Base-by-base conservation (phyloP, 495 filamentous ascomycete genomes). In the Rusavskia elegans region DNA sequence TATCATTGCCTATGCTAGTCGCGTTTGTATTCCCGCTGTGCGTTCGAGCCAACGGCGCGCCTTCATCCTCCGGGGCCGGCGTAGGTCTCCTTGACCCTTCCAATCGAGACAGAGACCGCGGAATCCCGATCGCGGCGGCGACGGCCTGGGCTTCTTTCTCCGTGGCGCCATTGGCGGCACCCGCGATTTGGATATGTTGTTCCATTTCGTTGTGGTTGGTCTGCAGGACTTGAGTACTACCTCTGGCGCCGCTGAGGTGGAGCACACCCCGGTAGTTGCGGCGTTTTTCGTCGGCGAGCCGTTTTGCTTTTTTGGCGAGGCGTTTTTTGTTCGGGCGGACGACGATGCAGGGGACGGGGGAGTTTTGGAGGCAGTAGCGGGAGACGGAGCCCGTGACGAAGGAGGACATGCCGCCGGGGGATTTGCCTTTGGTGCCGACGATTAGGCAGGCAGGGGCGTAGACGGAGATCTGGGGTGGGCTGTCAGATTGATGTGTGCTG, bases 361-460 rank as follows among this genome's bases (percentile, higher is more conserved):
- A 95, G 65, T 94, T 86, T 63, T 97, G 90, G 13, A 96, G 75
- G 58, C 92, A 96, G 70, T 94, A 98, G 61, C 96, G 95, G 27
- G 88, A 95, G 51, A 97, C 88, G 0, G 88, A 95, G 56, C 87
- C 92, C 14, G 84, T 84, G 27, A 96, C 75, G n/a, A 97, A 75
- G 44, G 85, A 84, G 66, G 95, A 89, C 29, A 97, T 77, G 46
- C 92, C 89, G 38, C 85, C 85, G 6, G 96, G 72, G 48, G 81
- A 89, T 46, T 88, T 80, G 42, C 92, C 92, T 54, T 85, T 77
- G 2, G 92, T 97, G 35, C 92, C 92, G 21, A 98, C 92, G 29
- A 98, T 79, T n/a, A 98, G 79, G 68, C 96, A 87, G 6, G 85
- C 86, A 16, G 92, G 92, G 64, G 95, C 87, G 64, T 97, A 92